Evolutionary conservation across 2,329 filamentous ascomycete genomes (phyloP).

Genomic region (Pseudocercospora macadamiae): DNA sequence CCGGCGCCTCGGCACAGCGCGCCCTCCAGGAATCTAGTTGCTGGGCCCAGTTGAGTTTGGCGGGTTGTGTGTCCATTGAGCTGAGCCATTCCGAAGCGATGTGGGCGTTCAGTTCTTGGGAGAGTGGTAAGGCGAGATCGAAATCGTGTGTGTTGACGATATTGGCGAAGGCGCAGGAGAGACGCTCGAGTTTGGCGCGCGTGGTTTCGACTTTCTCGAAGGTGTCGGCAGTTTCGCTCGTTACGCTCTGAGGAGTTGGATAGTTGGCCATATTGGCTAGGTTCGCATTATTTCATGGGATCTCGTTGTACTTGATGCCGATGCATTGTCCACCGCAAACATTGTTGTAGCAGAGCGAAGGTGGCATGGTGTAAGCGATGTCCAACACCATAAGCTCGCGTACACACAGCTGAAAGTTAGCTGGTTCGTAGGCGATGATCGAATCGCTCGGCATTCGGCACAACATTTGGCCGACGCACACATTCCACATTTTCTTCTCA

Average conservation of each 20-base stretch:
- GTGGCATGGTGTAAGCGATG: too few species aligned
- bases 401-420: too few species aligned
- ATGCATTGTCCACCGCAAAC: too few species aligned
- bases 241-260: neutral
- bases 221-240: neutral
- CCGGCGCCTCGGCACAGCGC: neutral
- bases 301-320: too few species aligned
- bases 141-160: slow-evolving; percentile 14
- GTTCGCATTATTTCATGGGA: neutral
- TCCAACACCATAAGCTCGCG: too few species aligned
- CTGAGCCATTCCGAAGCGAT: slow-evolving; percentile 9
- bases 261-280: neutral
- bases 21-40: slow-evolving; percentile 7
- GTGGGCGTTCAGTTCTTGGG: slow-evolving; percentile 2
- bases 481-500: too few species aligned
- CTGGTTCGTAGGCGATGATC: too few species aligned
- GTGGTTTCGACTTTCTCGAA: neutral
- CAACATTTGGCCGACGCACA: too few species aligned
- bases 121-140: neutral
- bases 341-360: too few species aligned
- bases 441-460: too few species aligned
- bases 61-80: slow-evolving; percentile 15
- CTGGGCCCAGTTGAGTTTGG: neutral
- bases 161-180: slow-evolving; percentile 7
- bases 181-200: neutral